phyloP scores from a whole-genome alignment of 2,329 filamentous ascomycete species.

The Coniella vitis region DNA sequence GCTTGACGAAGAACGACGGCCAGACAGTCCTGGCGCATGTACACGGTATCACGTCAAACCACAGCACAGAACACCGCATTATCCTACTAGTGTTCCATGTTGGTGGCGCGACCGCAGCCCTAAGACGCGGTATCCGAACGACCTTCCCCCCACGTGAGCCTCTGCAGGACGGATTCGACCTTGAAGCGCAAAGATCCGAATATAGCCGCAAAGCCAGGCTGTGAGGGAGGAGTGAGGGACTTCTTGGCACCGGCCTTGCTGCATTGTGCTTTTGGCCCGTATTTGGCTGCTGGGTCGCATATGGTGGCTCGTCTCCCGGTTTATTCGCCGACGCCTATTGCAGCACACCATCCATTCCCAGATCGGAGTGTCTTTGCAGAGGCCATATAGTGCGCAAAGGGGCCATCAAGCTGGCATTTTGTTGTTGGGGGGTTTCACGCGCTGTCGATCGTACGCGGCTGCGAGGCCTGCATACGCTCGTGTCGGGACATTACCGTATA shows the following conservation, averaged over 20 bases:
- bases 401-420: background rate
- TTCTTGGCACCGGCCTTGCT: background rate
- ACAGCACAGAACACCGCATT: background rate
- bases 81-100: background rate
- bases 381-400: constrained; percentile 4
- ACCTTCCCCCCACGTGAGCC: constrained; percentile 2
- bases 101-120: background rate
- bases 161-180: constrained; percentile 9
- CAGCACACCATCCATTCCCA: constrained; percentile 7
- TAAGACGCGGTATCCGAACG: background rate
- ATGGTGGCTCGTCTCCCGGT: constrained; percentile 1
- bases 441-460: constrained; percentile 7
- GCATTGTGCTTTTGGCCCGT: constrained; percentile 7
- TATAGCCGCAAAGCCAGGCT: background rate
- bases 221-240: constrained; percentile 6
- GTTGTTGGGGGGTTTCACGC: constrained; percentile 12
- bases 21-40: background rate
- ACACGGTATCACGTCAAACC: background rate
- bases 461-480: constrained; percentile 2
- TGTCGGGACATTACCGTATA: constrained; percentile 1
- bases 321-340: constrained; percentile 8
- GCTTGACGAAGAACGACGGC: too few species aligned
- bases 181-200: background rate
- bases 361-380: constrained; percentile 8
- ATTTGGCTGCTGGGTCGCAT: constrained; percentile 1